phyloP scores from a whole-genome alignment of 352 stramenopile genomes.

The Phytophthora agathidicida region DNA sequence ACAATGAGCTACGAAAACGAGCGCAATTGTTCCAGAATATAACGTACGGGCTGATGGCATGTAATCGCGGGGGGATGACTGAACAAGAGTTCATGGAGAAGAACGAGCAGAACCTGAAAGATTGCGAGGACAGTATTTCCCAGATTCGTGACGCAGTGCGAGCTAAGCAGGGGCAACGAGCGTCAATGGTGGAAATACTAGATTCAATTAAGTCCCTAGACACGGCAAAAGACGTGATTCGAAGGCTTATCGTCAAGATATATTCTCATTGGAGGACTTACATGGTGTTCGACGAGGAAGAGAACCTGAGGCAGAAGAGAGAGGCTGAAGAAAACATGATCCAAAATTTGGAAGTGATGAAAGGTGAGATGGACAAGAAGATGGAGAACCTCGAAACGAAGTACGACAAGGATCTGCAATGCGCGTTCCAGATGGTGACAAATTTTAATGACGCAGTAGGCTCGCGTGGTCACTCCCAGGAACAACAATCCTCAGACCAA shows the following conservation, averaged over 20 bases:
- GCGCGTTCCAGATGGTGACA: slow-evolving; percentile 44
- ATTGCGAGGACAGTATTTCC: slow-evolving; percentile 67
- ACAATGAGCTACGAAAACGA: slow-evolving; percentile 56
- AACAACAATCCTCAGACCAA: slow-evolving; percentile 25
- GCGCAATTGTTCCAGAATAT: slow-evolving; percentile 57
- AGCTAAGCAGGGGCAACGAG: slow-evolving; percentile 19
- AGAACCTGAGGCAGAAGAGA: slow-evolving; percentile 18
- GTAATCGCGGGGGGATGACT: slow-evolving; percentile 35
- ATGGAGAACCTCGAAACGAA: slow-evolving; percentile 31
- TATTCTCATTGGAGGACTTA: slow-evolving; percentile 59
- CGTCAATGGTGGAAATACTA: slow-evolving; percentile 40
- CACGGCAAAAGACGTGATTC: slow-evolving; percentile 52
- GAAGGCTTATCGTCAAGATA: slow-evolving; percentile 53
- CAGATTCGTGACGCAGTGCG: slow-evolving; percentile 53
- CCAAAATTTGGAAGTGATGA: slow-evolving; percentile 17
- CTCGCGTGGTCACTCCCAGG: slow-evolving; percentile 1
- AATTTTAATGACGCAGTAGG: slow-evolving; percentile 27
- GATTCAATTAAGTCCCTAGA: slow-evolving; percentile 55
- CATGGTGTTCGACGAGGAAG: slow-evolving; percentile 40
- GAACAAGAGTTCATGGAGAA: slow-evolving; percentile 59
- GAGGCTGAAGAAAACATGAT: slow-evolving; percentile 8
- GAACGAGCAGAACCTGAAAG: slow-evolving; percentile 58
- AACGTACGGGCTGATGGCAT: slow-evolving; percentile 36
- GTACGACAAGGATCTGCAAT: slow-evolving; percentile 43
- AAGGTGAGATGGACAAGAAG: slow-evolving; percentile 33